phyloP scores from a whole-genome alignment of 805 yeast genomes.

The Metschnikowia aberdeeniae region DNA sequence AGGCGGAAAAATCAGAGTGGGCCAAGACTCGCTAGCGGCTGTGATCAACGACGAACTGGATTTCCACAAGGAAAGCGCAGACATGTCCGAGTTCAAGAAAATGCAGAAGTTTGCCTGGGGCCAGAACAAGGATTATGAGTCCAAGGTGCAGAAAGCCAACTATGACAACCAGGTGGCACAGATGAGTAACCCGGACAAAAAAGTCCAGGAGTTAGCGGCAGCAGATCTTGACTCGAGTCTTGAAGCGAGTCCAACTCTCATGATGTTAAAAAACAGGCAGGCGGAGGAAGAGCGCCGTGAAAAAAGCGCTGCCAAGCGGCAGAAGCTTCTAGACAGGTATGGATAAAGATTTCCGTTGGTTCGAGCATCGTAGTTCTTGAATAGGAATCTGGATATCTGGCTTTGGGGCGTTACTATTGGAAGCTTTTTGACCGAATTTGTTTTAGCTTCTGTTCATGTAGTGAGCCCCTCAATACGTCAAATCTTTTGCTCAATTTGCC shows the following conservation, averaged over 20 bases:
- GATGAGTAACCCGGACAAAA: conserved; percentile 10
- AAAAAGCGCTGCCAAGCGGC: conserved; percentile 9
- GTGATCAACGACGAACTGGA: conserved; percentile 11
- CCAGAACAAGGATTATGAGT: conserved; percentile 15
- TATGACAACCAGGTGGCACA: conserved; percentile 12
- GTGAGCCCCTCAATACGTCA: neutral
- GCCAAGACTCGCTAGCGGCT: conserved; percentile 26
- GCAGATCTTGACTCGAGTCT: conserved; percentile 27
- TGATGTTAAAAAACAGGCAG: conserved; percentile 27
- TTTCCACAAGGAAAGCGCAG: conserved; percentile 38
- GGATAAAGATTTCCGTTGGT: conserved; percentile 3
- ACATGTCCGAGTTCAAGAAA: conserved; percentile 50
- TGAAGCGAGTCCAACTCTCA: conserved; percentile 37
- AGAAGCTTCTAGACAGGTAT: conserved; percentile 12
- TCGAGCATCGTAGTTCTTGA: too few relatives aligned
- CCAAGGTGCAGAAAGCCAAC: conserved; percentile 8
- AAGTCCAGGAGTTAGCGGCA: conserved; percentile 7
- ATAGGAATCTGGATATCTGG: too few relatives aligned
- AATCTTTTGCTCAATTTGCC: neutral
- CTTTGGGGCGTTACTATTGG: too few relatives aligned
- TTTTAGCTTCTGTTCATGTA: neutral
- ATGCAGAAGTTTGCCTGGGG: conserved; percentile 51
- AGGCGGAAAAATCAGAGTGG: conserved; percentile 35
- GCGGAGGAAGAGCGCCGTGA: conserved; percentile 16
- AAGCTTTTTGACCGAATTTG: neutral